Conservation (phyloP, 176 grass and related monocot genomes). For the Ensete glaucum region DNA sequence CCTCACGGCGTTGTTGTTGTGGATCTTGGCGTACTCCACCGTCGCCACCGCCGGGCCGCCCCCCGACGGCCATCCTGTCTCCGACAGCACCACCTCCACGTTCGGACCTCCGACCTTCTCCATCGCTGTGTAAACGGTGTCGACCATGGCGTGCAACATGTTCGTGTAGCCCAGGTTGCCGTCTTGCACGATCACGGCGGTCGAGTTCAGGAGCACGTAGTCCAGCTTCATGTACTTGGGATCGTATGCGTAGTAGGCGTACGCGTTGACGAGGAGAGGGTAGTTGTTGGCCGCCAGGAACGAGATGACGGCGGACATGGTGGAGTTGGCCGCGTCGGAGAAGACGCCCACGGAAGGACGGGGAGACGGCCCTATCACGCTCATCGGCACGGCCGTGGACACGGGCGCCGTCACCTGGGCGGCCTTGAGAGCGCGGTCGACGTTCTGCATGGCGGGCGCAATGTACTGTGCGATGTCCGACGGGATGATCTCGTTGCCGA, state of each 20-base stretch:
- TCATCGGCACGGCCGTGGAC: constrained; percentile 2
- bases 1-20: neutral
- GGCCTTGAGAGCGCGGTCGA: neutral
- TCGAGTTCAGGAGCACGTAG: constrained; percentile 15
- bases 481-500: constrained; percentile 21
- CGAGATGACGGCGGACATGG: constrained; percentile 4
- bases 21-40: neutral
- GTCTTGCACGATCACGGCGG: neutral
- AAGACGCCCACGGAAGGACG: constrained; percentile 14
- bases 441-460: constrained; percentile 7
- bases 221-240: neutral
- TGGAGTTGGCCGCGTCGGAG: neutral
- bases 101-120: constrained; percentile 8
- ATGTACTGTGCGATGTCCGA: neutral
- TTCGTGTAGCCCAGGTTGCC: constrained; percentile 10
- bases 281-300: neutral
- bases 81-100: constrained; percentile 6
- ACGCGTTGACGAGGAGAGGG: constrained; percentile 15
- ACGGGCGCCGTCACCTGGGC: neutral
- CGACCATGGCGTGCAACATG: constrained; percentile 8
- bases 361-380: neutral
- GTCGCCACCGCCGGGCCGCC: constrained; percentile 7
- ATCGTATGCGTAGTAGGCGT: constrained; percentile 30
- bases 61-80: constrained; percentile 25
- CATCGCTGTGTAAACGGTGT: constrained; percentile 10